Evolutionary conservation across 225 moss, liverwort and hornwort genomes (phyloP).

Genomic region (Pseudisothecium myosuroides): DNA sequence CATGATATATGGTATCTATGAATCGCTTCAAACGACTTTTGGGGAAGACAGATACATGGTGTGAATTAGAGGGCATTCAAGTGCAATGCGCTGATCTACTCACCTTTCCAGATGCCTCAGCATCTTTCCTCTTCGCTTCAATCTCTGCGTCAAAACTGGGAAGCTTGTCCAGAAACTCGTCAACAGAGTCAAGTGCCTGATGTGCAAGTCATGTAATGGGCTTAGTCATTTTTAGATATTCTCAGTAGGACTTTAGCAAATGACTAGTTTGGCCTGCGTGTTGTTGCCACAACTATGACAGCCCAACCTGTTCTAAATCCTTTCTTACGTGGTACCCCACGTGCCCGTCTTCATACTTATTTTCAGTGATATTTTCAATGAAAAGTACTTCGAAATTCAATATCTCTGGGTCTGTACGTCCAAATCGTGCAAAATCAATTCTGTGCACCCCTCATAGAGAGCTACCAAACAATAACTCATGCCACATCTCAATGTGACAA

Average conservation of each 20-base stretch:
- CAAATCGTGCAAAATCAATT: background rate
- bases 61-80: background rate
- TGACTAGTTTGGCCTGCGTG: background rate
- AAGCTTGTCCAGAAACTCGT: constrained; percentile 69
- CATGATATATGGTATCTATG: background rate
- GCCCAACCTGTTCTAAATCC: background rate
- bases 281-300: background rate
- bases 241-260: background rate
- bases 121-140: constrained; percentile 50
- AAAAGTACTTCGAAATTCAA: background rate
- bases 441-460: background rate
- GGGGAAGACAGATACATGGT: background rate
- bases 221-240: background rate
- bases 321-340: background rate
- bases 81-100: background rate
- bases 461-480: background rate
- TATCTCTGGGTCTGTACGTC: background rate
- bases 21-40: background rate
- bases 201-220: background rate
- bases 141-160: constrained; percentile 62
- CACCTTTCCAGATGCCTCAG: constrained; percentile 66
- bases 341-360: background rate
- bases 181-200: constrained; percentile 47
- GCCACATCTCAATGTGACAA: background rate
- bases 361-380: background rate